These are phyloP conservation scores for Melanomma pulvis-pyrius DNA, from an alignment of 495 filamentous ascomycete genomes.

Conservation along the genomic window DNA sequence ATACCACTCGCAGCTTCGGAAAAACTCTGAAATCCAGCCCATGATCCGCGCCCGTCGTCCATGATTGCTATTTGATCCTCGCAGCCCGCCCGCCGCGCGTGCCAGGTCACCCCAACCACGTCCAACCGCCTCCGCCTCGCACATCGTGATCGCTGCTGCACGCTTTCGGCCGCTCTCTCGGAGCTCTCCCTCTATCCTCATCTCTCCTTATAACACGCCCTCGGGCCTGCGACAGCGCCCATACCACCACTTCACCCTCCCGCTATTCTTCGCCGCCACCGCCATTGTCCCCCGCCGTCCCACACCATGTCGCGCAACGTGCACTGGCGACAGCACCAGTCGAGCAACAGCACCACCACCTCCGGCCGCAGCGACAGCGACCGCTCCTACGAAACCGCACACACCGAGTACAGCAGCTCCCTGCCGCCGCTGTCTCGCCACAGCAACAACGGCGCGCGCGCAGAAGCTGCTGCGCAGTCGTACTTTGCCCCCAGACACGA, in stretches of 20 bases:
- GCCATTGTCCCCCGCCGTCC: background rate
- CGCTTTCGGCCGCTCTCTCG: background rate
- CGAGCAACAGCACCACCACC: slow-evolving; percentile 37
- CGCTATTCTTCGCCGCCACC: background rate
- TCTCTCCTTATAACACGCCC: background rate
- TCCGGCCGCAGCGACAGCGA: slow-evolving; percentile 63
- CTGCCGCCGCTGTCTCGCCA: slow-evolving; percentile 47
- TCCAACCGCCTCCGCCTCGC: background rate
- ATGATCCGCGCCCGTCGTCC: background rate
- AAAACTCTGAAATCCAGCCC: slow-evolving; percentile 2
- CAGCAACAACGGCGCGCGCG: slow-evolving; percentile 45
- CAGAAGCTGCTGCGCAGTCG: slow-evolving; percentile 40
- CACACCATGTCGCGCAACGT: slow-evolving; percentile 30
- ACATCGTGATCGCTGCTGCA: background rate
- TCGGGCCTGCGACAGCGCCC: background rate
- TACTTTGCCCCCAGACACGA: slow-evolving; percentile 44
- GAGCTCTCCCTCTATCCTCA: background rate
- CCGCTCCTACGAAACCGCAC: slow-evolving; percentile 68
- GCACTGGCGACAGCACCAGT: slow-evolving; percentile 32
- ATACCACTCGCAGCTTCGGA: background rate
- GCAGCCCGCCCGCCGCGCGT: background rate
- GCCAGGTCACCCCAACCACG: background rate
- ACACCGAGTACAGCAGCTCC: slow-evolving; percentile 63
- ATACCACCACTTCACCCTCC: background rate
- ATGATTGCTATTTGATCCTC: slow-evolving; percentile 16